Evolutionary conservation across 2,329 filamentous ascomycete genomes (phyloP).

Genomic region (Cladosporium sp.): DNA sequence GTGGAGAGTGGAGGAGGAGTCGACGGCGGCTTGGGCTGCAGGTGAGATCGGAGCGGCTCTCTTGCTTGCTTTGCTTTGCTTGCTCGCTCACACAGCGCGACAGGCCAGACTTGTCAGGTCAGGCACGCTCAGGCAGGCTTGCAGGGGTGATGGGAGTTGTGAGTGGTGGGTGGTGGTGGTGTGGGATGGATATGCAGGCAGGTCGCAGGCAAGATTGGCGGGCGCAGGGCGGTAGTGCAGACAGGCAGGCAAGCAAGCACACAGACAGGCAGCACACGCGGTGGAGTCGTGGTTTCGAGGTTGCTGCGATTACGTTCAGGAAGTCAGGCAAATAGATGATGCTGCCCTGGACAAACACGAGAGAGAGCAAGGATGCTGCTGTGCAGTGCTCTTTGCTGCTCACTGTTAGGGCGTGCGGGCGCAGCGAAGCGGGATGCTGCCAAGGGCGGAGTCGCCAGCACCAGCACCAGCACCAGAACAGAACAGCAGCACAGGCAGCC

Average conservation of each 20-base stretch:
- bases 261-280: neutral
- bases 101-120: neutral
- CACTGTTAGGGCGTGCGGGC: neutral
- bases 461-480: neutral
- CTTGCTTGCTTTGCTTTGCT: neutral
- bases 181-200: neutral
- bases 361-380: neutral
- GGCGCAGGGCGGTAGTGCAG: neutral
- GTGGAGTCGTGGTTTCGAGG: too few relatives aligned
- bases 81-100: neutral
- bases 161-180: neutral
- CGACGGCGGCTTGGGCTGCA: neutral
- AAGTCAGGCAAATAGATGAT: neutral
- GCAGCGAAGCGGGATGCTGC: slow-evolving; percentile 3
- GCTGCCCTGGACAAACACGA: neutral
- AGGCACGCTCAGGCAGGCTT: slow-evolving; percentile 4
- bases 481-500: neutral
- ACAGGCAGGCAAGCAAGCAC: neutral
- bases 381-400: neutral
- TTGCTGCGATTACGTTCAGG: too few relatives aligned
- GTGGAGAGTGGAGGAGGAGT: too few relatives aligned
- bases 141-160: neutral
- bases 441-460: slow-evolving; percentile 6
- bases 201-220: neutral
- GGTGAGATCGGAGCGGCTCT: neutral